phyloP scores from a whole-genome alignment of 2,329 filamentous ascomycete species.

The Verticillium klebahnii region DNA sequence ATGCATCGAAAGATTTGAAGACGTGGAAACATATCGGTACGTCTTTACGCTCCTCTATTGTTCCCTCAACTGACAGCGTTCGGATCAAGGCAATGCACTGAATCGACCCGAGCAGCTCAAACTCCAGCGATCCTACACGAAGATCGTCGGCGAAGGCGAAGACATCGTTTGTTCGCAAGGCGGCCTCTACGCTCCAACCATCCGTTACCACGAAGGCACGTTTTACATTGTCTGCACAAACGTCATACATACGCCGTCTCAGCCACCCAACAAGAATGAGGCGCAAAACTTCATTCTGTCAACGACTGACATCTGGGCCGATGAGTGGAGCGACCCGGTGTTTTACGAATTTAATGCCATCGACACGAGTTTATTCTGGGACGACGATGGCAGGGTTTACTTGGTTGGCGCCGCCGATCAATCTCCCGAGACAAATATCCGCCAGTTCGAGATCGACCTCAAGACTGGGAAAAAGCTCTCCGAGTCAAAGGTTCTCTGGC shows the following conservation, averaged over 20 bases:
- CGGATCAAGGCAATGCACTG: background rate
- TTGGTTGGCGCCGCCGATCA: constrained; percentile 1
- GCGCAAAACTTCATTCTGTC: constrained; percentile 16
- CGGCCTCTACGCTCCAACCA: constrained; percentile 19
- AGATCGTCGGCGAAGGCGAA: background rate
- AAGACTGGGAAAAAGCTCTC: constrained; percentile 16
- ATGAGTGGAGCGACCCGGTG: constrained; percentile 22
- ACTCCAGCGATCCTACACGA: background rate
- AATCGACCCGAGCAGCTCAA: background rate
- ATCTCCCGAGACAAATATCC: constrained; percentile 4
- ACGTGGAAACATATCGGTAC: constrained; percentile 23
- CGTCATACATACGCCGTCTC: background rate
- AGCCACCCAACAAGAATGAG: background rate
- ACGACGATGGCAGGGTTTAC: constrained; percentile 29
- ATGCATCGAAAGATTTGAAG: constrained; percentile 25
- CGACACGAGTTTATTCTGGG: constrained; percentile 42
- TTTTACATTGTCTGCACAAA: constrained; percentile 23
- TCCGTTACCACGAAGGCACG: constrained; percentile 15
- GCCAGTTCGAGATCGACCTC: constrained; percentile 16
- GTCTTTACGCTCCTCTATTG: background rate
- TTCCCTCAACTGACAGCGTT: background rate
- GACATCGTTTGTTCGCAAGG: background rate
- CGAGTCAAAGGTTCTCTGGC: constrained; percentile 27
- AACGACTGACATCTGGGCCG: constrained; percentile 15
- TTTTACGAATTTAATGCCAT: constrained; percentile 35